Evolutionary conservation across 805 yeast genomes (phyloP).

Genomic region (Dipodascus geniculatus): DNA sequence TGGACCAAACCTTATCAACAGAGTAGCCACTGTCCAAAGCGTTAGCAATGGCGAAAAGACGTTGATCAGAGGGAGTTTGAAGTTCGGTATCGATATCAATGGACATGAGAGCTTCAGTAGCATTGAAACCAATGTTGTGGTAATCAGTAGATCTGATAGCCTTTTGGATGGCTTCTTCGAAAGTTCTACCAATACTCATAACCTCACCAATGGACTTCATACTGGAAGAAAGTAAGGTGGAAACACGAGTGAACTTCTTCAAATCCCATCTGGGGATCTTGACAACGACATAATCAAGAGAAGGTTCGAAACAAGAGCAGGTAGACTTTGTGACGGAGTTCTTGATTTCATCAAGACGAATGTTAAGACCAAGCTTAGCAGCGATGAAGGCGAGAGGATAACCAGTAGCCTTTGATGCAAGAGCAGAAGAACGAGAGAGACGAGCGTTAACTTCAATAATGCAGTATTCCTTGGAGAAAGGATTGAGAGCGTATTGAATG

Average conservation of each 20-base stretch:
- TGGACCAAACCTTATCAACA: slow-evolving; percentile 82
- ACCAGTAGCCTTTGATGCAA: slow-evolving; percentile 98
- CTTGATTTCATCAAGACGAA: slow-evolving; percentile 80
- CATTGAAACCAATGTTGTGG: slow-evolving; percentile 83
- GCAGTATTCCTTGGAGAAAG: slow-evolving; percentile 88
- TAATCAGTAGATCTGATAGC: slow-evolving; percentile 95
- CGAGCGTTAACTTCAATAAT: slow-evolving; percentile 97
- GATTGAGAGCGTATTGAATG: slow-evolving; percentile 92
- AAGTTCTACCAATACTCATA: slow-evolving; percentile 94
- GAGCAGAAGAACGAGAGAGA: slow-evolving; percentile 95
- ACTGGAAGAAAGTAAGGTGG: slow-evolving; percentile 75
- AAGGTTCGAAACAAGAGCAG: slow-evolving; percentile 95
- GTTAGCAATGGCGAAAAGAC: slow-evolving; percentile 92
- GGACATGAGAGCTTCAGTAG: slow-evolving; percentile 74
- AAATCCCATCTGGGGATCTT: slow-evolving; percentile 99
- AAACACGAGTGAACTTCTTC: slow-evolving; percentile 88
- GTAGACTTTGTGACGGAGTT: slow-evolving; percentile 91
- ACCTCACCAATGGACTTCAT: slow-evolving; percentile 99
- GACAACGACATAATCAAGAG: slow-evolving; percentile 90
- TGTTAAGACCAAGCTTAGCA: slow-evolving; percentile 88
- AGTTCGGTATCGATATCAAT: slow-evolving; percentile 87
- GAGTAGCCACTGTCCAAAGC: slow-evolving; percentile 82
- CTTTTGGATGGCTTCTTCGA: slow-evolving; percentile 95
- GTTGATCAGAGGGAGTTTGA: slow-evolving; percentile 95
- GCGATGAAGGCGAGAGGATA: slow-evolving; percentile 97